These are phyloP conservation scores for Malus asiatica DNA, from an alignment of 306 rosid species.

Conservation along the genomic window DNA sequence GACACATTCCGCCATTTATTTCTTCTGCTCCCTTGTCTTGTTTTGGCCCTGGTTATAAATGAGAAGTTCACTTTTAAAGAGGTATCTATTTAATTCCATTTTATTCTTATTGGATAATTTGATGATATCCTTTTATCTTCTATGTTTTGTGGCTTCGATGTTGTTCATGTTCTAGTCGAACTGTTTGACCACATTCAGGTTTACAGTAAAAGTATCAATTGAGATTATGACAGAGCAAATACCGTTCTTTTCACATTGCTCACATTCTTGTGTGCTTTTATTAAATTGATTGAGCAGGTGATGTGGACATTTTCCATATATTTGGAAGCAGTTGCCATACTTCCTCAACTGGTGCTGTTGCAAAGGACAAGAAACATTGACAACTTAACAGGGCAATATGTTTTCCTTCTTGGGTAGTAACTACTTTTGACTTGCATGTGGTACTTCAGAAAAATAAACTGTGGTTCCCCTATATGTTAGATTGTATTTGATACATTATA, in stretches of 20 bases:
- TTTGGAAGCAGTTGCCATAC: constrained; percentile 90
- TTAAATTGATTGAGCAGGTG: constrained; percentile 42
- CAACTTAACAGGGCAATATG: constrained; percentile 86
- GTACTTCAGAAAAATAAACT: neutral
- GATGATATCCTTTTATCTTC: neutral
- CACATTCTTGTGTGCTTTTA: constrained; percentile 10
- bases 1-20: constrained; percentile 74
- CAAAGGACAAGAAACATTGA: constrained; percentile 91
- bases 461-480: neutral
- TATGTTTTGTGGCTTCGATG: neutral
- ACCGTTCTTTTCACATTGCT: neutral
- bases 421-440: neutral
- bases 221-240: neutral
- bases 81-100: constrained; percentile 29
- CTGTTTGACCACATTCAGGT: neutral
- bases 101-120: neutral
- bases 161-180: neutral
- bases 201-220: neutral
- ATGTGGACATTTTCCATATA: constrained; percentile 87
- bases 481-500: neutral
- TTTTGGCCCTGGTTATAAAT: constrained; percentile 61
- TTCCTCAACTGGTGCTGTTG: constrained; percentile 76
- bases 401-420: constrained; percentile 79
- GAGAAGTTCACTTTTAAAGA: constrained; percentile 73
- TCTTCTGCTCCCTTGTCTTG: constrained; percentile 62